A percentile compares a stretch with the other conserved stretches of the same genome.
Conservation (phyloP, 2,329 filamentous ascomycete genomes). For the Aspergillus arachidicola region DNA sequence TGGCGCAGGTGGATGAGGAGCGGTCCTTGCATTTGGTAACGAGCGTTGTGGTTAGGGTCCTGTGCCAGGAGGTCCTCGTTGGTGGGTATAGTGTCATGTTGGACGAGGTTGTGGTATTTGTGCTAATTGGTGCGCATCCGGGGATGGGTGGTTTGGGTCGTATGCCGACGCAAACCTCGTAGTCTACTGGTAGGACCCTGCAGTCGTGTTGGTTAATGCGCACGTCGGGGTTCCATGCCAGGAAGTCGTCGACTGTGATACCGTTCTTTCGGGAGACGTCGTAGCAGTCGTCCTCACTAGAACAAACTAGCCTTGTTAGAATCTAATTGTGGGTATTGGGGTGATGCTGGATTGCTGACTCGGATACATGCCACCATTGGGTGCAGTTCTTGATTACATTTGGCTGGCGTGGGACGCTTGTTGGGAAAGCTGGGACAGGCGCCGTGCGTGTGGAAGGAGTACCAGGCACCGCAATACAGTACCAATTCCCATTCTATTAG, state of each 20-base stretch:
- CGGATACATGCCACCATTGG: neutral
- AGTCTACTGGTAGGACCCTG: neutral
- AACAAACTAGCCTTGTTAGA: neutral
- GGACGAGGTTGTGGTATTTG: neutral
- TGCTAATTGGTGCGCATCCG: neutral
- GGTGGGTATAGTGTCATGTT: neutral
- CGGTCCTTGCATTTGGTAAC: neutral
- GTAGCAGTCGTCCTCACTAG: neutral
- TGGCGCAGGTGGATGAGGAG: neutral
- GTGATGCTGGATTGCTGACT: neutral
- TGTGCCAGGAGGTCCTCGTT: neutral
- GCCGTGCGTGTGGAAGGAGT: conserved; percentile 6
- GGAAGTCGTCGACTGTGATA: neutral
- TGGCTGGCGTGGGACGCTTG: neutral
- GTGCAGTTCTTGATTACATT: neutral
- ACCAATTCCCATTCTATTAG: conserved; percentile 1
- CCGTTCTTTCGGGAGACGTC: neutral
- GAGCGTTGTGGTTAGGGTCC: neutral
- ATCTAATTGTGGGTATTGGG: too few relatives aligned
- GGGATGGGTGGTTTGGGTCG: neutral
- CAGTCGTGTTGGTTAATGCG: neutral
- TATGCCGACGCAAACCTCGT: neutral
- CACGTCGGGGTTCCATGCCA: neutral
- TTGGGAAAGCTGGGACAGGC: neutral
- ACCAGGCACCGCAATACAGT: conserved; percentile 10